Evolutionary conservation across 2,329 filamentous ascomycete genomes (phyloP), one percentile per base, ranked within the genome.

Genomic region (Fusarium scirpi): DNA sequence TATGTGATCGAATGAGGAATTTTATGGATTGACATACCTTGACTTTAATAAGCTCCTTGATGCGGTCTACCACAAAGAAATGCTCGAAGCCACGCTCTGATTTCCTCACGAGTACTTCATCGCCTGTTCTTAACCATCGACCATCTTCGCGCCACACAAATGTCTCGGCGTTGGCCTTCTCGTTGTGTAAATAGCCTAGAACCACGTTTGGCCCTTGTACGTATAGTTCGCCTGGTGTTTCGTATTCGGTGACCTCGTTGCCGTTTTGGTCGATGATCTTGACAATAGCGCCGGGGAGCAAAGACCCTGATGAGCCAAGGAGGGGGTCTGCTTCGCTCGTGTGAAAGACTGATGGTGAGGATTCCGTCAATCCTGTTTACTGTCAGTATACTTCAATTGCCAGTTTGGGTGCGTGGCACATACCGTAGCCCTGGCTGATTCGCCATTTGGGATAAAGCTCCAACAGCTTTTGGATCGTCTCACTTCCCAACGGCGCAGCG

Each of bases 121-220:
- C 94, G 9, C 94, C 94, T 0, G 94, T 97, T 38, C 87, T 88
- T 84, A 97, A 88, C 89, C 93, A 96, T 65, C 89, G 81, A 5
- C 90, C 89, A 68, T 94, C 90, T 2, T 70, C 29, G 1, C 30
- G 66, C 70, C 81, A 83, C 0, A 90, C 76, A 76, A 94, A 97
- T 0, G 94, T 96, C 77, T 97, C 93, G 52, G 87, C 85, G 24
- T 90, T 96, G 4, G 94, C 93, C 74, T 92, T 91, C 47, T 92
- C 90, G 76, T 97, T 97, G 80, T 97, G 92, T 47, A 97, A 82
- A 74, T 98, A 98, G 2, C 94, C 94, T 0, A 97, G 80, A 0
- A 92, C 90, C 2, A 97, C 88, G 2, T 91, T 90, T 0, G 94
- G 94, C 0, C 88, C 89, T 77, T 93, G 92, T 13, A 97, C 87